Conservation (phyloP, 1,284 basidiomycete species). For the Leccinum subspadiceum region DNA sequence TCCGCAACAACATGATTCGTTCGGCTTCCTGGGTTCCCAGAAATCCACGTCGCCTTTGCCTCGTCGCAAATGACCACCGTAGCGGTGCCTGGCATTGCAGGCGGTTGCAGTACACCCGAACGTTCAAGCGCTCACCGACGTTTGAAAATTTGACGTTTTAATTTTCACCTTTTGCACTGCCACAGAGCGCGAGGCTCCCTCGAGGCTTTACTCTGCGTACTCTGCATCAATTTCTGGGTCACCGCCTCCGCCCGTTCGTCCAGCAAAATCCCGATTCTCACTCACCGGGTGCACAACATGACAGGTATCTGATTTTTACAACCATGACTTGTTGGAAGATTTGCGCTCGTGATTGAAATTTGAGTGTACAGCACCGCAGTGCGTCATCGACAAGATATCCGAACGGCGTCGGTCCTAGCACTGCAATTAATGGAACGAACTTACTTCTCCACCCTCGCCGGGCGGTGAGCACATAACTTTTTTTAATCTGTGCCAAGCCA, state of each 20-base stretch:
- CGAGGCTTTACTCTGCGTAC: slow-evolving; percentile 21
- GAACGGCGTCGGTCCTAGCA: slow-evolving; percentile 14
- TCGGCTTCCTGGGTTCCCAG: slow-evolving; percentile 2
- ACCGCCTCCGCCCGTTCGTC: not conserved
- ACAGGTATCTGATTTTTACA: not conserved
- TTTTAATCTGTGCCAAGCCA: slow-evolving; percentile 12
- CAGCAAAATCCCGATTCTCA: not conserved
- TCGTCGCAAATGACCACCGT: slow-evolving; percentile 12
- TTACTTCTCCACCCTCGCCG: slow-evolving; percentile 17
- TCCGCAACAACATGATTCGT: slow-evolving; percentile 1
- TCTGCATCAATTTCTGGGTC: not conserved
- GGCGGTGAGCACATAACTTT: slow-evolving; percentile 8
- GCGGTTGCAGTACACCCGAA: slow-evolving; percentile 13
- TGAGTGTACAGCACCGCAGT: slow-evolving; percentile 13
- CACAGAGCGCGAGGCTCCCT: slow-evolving; percentile 27
- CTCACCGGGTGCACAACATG: slow-evolving; percentile 1
- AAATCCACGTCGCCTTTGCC: slow-evolving; percentile 16
- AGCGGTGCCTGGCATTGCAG: slow-evolving; percentile 16
- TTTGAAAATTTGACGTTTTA: not conserved
- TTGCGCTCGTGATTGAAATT: not conserved
- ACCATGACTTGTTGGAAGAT: not conserved
- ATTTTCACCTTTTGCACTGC: slow-evolving; percentile 16
- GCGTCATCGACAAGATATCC: no score
- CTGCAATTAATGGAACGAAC: slow-evolving; percentile 22
- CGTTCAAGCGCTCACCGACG: slow-evolving; percentile 9